Evolutionary conservation across 306 rosid species (phyloP), one percentile per base, ranked within the genome.

Genomic region (Begonia loranthoides): DNA sequence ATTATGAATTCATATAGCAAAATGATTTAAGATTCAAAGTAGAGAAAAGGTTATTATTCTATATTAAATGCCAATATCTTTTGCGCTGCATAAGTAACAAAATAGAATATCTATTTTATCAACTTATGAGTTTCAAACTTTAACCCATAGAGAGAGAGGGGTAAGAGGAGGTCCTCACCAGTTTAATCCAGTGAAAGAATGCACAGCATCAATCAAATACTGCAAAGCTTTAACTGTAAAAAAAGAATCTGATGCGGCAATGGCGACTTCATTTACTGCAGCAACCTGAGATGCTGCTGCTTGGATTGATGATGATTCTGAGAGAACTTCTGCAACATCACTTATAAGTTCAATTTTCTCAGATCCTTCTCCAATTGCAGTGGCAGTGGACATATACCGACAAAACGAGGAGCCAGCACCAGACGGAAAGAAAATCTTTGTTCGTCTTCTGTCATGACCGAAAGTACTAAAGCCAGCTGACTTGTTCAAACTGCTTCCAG

Each of bases 231-330:
- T 54, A 15, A 90, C 84, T 49, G 87, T 90, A 10, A 85, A 66
- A 74, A 5, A 74, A 14, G 95, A 90, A 78, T 90, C 95, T 12
- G 94, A 90, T 48, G 94, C 87, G 54, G 95, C 97, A 60, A 85
- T 56, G 12, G 79, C 97, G 47, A 90, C 95, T 64, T 90, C 95
- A 54, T 49, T 68, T 48, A 64, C 60, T 51, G 36, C 67, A 2
- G 94, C 56, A 36, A 65, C 81, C 66, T 77, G 81, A 39, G 87
- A 76, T 61, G 74, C 73, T 15, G 75, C 67, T 16, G 72, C 63
- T 10, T 78, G 80, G 53, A 80, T 36, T 3, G 82, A 55, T 12
- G 82, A 55, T 12, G 87, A 14, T 19, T 75, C 89, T 1, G 70
- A 16, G 5, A 89, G 64, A 54, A 75, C 80, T 51, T 68, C 87